Evolutionary conservation across 2,329 filamentous ascomycete species (phyloP).

Genomic region (Fusarium luffae): DNA sequence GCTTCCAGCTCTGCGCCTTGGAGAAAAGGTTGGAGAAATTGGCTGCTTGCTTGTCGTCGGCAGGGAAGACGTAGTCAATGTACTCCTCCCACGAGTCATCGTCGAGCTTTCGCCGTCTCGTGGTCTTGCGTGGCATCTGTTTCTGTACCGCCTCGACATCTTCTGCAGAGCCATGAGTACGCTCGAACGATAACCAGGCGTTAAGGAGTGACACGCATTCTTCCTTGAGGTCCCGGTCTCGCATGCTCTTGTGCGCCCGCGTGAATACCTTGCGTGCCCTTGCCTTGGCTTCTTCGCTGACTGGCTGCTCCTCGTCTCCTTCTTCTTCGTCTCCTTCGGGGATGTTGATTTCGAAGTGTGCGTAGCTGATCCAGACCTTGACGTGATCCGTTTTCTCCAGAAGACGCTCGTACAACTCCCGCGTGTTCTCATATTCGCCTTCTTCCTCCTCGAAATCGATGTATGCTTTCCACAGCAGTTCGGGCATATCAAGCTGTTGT

Average conservation of each 20-base stretch:
- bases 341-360: constrained; percentile 97
- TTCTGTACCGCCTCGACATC: constrained; percentile 87
- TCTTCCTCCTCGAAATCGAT: constrained; percentile 99
- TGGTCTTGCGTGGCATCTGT: constrained; percentile 93
- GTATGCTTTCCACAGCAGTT: constrained; percentile 96
- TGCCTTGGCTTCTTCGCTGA: constrained; percentile 85
- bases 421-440: constrained; percentile 85
- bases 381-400: constrained; percentile 96
- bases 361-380: constrained; percentile 99
- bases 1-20: constrained; percentile 90
- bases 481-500: constrained; percentile 91
- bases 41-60: constrained; percentile 87
- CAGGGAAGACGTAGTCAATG: constrained; percentile 96
- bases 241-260: constrained; percentile 86
- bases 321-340: constrained; percentile 75
- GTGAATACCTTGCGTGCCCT: constrained; percentile 87
- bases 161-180: constrained; percentile 78
- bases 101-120: constrained; percentile 90
- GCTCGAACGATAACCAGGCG: constrained; percentile 93
- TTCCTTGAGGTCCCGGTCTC: constrained; percentile 89
- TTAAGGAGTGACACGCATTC: constrained; percentile 93
- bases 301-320: constrained; percentile 71
- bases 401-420: constrained; percentile 87
- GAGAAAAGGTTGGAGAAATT: constrained; percentile 86
- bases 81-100: constrained; percentile 96